Evolutionary conservation across 2,329 filamentous ascomycete genomes (phyloP), one percentile per base, ranked within the genome.

Genomic region (Fusarium sp.): DNA sequence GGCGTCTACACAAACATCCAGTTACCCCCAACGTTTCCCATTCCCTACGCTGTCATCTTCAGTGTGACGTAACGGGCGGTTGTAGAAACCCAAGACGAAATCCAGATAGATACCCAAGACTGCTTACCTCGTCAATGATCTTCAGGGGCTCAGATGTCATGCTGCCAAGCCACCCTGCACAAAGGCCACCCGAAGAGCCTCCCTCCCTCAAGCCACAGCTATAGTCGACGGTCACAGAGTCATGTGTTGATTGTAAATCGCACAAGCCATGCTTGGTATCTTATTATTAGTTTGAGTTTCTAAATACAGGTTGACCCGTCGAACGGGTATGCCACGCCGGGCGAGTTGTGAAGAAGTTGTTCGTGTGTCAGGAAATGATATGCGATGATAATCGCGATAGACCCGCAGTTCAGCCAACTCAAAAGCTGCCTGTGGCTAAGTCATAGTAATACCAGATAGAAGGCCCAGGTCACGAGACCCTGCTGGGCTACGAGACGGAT

Each of bases 201-300:
- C 31, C 31, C 7, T 34, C 31, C 31, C 2, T 11, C 31, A 34
- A 34, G 31, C 31, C 31, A 34, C 31, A 34, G 8, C 31, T 4
- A 11, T 34, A 34, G 31, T 34, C 11, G 31, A 34, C 15, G 7
- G 12, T 15, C 37, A 40, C 37, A 40, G 10, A 40, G 9, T 16
- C 11, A 40, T 13, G 37, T 15, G 18, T 23, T 23, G 18, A 23
- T 23, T 23, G 18, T 23, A 23, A 23, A 31, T 18, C 37, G 16
- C 9, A 31, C 48, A 65, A 66, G 51, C 30, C 18, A 58, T 36
- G 55, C 18, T 60, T 64, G 60, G 51, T 18, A 46, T 59, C 52
- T 54, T 66, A 59, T 73, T 74, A 75, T 66, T 73, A 68, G 52
- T 47, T 70, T 52, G 58, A 68, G 34, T 62, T 53, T 70, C 64